Base-by-base conservation (phyloP, 768 basidiomycete genomes). In the Chlorophyllum brunneum region DNA sequence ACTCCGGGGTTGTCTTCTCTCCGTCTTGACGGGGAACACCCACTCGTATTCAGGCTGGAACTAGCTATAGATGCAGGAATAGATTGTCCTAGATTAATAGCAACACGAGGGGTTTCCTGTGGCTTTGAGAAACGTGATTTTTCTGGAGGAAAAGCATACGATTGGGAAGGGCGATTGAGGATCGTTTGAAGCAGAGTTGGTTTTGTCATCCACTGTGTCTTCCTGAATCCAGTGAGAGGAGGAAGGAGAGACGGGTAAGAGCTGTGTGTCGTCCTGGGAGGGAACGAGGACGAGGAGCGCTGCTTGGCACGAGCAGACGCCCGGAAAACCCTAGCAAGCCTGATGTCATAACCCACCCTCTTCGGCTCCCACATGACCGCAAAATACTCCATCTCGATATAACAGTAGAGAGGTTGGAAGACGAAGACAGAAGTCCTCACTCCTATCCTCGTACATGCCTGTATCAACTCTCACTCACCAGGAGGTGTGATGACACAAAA, bases 101-200 rank as follows among this genome's bases (percentile, higher is more conserved):
- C 79, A 54, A 81, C 73, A 10, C 76, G 75, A 57, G 79, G 59
- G 65, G 84, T 72, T 46, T 78, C 74, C 49, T 69, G 61, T 62
- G 76, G 79, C 9, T 71, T 76, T 0, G 78, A 82, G 56, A 77
- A 72, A 58, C 80, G 82, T 4, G 76, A 70, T 59, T 74, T 76
- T 52, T 68, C 64, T 18, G 60, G 56, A 0, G 77, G 77, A 48
- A 72, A 68, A 7, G 67, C 61, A 64, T 89, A 89, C 0, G 75
- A 68, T 62, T 86, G 82, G 1, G 86, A 86, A 9, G 87, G 87
- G 46, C 73, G 64, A 46, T 80, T 78, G 37, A 90, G 72, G 38
- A 88, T 64, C 34, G 72, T 74, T 65, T 88, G 86, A 18, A 69
- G 60, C 29, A 69, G 59, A 20, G 67, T 67, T n/a, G 68, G 69